phyloP scores from a whole-genome alignment of 2,329 filamentous ascomycete species.

The Alternaria triticina region DNA sequence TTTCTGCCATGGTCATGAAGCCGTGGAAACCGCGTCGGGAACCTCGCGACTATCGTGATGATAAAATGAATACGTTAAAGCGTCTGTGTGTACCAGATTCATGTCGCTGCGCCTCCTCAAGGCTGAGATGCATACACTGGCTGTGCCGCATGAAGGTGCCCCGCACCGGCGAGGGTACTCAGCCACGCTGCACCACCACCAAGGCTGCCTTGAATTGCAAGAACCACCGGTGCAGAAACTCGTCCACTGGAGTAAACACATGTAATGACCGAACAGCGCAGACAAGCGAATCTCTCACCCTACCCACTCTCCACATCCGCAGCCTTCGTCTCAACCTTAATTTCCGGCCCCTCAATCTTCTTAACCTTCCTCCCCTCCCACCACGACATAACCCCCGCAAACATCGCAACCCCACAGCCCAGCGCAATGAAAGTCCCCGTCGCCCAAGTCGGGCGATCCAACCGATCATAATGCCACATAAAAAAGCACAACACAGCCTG shows the following conservation, averaged over 20 bases:
- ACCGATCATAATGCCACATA: constrained; percentile 82
- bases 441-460: constrained; percentile 74
- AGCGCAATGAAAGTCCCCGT: constrained; percentile 72
- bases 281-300: background rate
- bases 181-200: too few species aligned
- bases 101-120: too few species aligned
- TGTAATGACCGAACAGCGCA: background rate
- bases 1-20: background rate
- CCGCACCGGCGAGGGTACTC: too few species aligned
- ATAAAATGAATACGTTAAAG: too few species aligned
- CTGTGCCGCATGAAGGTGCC: too few species aligned
- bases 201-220: too few species aligned
- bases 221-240: too few species aligned
- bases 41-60: too few species aligned
- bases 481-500: constrained; percentile 75
- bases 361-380: constrained; percentile 65
- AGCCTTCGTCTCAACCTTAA: background rate
- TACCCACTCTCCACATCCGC: background rate
- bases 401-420: constrained; percentile 70
- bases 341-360: constrained; percentile 38
- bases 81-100: too few species aligned
- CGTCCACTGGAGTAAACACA: background rate
- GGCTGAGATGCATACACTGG: too few species aligned
- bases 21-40: too few species aligned
- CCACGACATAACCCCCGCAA: constrained; percentile 73